Evolutionary conservation across 2,329 filamentous ascomycete genomes (phyloP).

Genomic region (Calonectria ilicicola): DNA sequence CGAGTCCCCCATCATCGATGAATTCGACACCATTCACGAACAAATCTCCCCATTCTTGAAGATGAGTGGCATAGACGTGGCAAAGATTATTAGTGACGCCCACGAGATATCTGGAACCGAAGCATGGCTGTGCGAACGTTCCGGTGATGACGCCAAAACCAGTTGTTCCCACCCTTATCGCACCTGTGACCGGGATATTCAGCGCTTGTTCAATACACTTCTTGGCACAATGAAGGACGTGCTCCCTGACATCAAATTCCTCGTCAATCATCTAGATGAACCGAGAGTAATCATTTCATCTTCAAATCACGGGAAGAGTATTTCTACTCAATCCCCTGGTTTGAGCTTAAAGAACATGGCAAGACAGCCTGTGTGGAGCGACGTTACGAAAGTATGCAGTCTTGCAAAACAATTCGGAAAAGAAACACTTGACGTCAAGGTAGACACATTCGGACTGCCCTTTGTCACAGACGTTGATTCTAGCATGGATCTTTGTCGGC

Average conservation of each 20-base stretch:
- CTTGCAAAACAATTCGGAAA: background rate
- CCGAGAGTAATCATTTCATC: slow-evolving; percentile 53
- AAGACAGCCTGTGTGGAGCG: slow-evolving; percentile 44
- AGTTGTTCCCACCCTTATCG: slow-evolving; percentile 49
- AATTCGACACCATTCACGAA: slow-evolving; percentile 59
- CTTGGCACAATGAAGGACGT: slow-evolving; percentile 37
- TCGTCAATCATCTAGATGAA: slow-evolving; percentile 63
- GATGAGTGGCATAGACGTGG: slow-evolving; percentile 50
- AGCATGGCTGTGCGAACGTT: slow-evolving; percentile 52
- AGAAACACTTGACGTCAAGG: background rate
- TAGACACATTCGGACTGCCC: slow-evolving; percentile 44
- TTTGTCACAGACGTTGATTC: slow-evolving; percentile 49
- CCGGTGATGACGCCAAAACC: slow-evolving; percentile 39
- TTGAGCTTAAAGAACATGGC: slow-evolving; percentile 45
- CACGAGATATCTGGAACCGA: slow-evolving; percentile 44
- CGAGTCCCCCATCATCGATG: slow-evolving; percentile 60
- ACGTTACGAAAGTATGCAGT: slow-evolving; percentile 46
- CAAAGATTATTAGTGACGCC: slow-evolving; percentile 41
- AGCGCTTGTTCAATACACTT: slow-evolving; percentile 46
- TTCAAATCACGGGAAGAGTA: background rate
- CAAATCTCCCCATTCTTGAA: slow-evolving; percentile 55
- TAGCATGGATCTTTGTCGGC: slow-evolving; percentile 55
- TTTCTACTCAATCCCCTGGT: background rate
- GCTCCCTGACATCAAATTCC: slow-evolving; percentile 54
- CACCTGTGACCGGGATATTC: slow-evolving; percentile 49